Evolutionary conservation across 495 filamentous ascomycete species (phyloP).

Genomic region (Tuber umbilicatum): DNA sequence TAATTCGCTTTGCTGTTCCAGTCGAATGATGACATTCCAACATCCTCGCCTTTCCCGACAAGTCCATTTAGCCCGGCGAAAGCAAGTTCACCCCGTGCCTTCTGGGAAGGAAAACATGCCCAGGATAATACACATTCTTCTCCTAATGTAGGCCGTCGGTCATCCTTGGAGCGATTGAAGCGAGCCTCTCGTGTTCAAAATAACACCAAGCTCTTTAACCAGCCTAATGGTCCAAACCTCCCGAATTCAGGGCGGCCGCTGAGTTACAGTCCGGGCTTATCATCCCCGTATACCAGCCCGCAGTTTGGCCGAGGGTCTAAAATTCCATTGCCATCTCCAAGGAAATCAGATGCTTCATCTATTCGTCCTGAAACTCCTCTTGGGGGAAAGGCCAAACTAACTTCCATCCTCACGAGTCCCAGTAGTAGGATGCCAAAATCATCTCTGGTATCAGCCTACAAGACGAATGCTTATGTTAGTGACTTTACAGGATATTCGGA

Average conservation of each 20-base stretch:
- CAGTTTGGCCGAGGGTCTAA: slow-evolving; percentile 53
- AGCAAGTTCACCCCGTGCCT: slow-evolving; percentile 34
- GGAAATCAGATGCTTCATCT: slow-evolving; percentile 21
- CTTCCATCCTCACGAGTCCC: slow-evolving; percentile 54
- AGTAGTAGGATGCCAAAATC: slow-evolving; percentile 81
- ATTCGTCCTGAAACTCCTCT: slow-evolving; percentile 35
- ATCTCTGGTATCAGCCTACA: slow-evolving; percentile 62
- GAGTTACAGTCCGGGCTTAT: slow-evolving; percentile 39
- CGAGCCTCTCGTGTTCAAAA: slow-evolving; percentile 92
- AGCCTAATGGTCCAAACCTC: slow-evolving; percentile 76
- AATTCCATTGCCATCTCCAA: slow-evolving; percentile 30
- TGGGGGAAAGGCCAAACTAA: slow-evolving; percentile 50
- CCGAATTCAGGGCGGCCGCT: slow-evolving; percentile 72
- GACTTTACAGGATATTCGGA: slow-evolving; percentile 65
- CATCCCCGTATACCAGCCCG: slow-evolving; percentile 41
- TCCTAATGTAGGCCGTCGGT: slow-evolving; percentile 64
- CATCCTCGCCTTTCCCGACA: slow-evolving; percentile 33
- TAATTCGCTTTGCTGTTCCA: slow-evolving; percentile 7
- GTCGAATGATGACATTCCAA: slow-evolving; percentile 37
- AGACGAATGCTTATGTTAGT: slow-evolving; percentile 58
- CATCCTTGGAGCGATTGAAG: slow-evolving; percentile 89
- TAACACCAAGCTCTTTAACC: slow-evolving; percentile 86
- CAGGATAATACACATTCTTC: slow-evolving; percentile 44
- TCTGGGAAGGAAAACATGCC: slow-evolving; percentile 33
- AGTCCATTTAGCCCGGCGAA: slow-evolving; percentile 25